phyloP scores from a whole-genome alignment of 345 rosid genomes.

The Abelmoschus esculentus region DNA sequence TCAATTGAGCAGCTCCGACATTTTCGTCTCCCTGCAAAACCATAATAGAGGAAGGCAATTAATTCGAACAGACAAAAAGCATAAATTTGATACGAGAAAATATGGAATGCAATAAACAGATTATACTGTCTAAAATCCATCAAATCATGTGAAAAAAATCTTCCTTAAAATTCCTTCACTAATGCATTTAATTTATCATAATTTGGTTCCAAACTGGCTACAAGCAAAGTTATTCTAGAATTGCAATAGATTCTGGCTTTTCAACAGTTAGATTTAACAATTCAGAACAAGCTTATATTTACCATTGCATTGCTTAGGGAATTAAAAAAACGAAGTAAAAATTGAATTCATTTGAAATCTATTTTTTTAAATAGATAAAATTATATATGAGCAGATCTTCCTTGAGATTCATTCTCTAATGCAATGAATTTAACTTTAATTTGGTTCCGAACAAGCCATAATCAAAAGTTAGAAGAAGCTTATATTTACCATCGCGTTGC shows the following conservation, averaged over 20 bases:
- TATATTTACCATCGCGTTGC: too few relatives aligned
- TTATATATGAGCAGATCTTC: neutral
- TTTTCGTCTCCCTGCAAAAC: too few relatives aligned
- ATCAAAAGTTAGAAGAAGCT: too few relatives aligned
- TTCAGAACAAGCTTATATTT: neutral
- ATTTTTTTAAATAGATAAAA: too few relatives aligned
- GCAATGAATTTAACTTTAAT: too few relatives aligned
- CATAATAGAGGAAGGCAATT: too few relatives aligned
- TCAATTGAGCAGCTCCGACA: too few relatives aligned
- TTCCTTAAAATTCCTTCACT: neutral
- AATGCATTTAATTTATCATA: neutral
- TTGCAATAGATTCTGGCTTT: neutral
- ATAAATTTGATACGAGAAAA: neutral
- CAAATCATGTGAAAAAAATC: neutral
- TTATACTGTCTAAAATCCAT: neutral
- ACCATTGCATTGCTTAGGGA: neutral
- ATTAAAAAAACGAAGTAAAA: too few relatives aligned
- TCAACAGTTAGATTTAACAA: neutral
- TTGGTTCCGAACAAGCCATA: too few relatives aligned
- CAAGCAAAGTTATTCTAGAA: neutral
- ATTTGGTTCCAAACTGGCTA: neutral
- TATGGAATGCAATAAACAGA: neutral
- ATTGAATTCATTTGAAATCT: too few relatives aligned
- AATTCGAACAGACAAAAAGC: conserved; percentile 1
- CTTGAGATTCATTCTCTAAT: neutral